A percentile compares a stretch with the other conserved stretches of the same genome.
phyloP scores from a whole-genome alignment of 2,329 filamentous ascomycete genomes.

The Orbilia blumenaviensis region DNA sequence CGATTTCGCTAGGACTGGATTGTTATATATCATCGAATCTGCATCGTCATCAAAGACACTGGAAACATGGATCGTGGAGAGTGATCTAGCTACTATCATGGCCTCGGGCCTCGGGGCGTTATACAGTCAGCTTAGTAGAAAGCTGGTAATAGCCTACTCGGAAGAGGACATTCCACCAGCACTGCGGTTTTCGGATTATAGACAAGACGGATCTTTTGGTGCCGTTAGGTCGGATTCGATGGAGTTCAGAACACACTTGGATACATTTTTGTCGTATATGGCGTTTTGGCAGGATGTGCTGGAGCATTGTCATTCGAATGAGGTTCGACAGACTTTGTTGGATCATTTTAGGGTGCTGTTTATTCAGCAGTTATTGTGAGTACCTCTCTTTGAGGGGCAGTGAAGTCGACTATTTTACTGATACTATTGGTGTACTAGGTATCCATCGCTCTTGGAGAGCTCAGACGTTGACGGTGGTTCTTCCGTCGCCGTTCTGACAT shows the following conservation, averaged over 20 bases:
- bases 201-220: conserved; percentile 65
- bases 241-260: conserved; percentile 83
- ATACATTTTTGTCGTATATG: conserved; percentile 92
- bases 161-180: conserved; percentile 80
- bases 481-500: conserved; percentile 93
- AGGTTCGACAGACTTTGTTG: conserved; percentile 89
- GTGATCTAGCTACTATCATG: conserved; percentile 95
- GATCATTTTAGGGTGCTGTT: conserved; percentile 98
- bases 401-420: conserved; percentile 18
- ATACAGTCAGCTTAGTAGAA: conserved; percentile 76
- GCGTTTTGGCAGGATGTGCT: conserved; percentile 98
- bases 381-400: conserved; percentile 39
- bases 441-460: conserved; percentile 93
- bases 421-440: conserved; percentile 67
- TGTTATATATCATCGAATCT: conserved; percentile 95
- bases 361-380: conserved; percentile 88
- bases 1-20: conserved; percentile 91
- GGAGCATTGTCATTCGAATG: conserved; percentile 89
- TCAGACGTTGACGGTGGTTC: conserved; percentile 97
- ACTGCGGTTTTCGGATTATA: conserved; percentile 88
- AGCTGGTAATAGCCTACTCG: conserved; percentile 82
- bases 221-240: conserved; percentile 77
- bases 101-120: conserved; percentile 87
- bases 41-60: conserved; percentile 82
- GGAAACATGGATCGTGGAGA: conserved; percentile 97